These are phyloP conservation scores for Calonectria ilicicola DNA, from an alignment of 2,329 filamentous ascomycete genomes.

Conservation along the genomic window DNA sequence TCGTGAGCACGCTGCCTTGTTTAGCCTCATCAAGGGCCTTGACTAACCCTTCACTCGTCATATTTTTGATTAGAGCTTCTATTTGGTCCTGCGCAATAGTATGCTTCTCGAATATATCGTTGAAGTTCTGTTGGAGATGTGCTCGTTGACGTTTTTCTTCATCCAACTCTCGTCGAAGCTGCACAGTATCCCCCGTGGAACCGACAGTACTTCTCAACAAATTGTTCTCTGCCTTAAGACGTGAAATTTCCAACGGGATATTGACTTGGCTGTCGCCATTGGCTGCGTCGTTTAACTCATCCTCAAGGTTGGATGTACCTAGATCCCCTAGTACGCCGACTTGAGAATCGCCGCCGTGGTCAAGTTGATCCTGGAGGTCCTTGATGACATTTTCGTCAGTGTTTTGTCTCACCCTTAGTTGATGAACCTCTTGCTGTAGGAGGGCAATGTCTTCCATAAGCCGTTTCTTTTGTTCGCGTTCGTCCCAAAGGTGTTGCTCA, in stretches of 20 bases:
- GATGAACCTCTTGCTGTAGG: slow-evolving; percentile 60
- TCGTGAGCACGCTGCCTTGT: slow-evolving; percentile 56
- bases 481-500: slow-evolving; percentile 56
- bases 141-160: slow-evolving; percentile 63
- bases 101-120: slow-evolving; percentile 69
- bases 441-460: slow-evolving; percentile 59
- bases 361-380: slow-evolving; percentile 71
- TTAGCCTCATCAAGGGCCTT: slow-evolving; percentile 48
- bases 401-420: slow-evolving; percentile 59
- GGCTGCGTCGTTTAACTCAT: slow-evolving; percentile 67
- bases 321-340: slow-evolving; percentile 32
- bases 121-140: slow-evolving; percentile 65
- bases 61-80: slow-evolving; percentile 63
- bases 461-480: slow-evolving; percentile 59
- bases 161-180: slow-evolving; percentile 68
- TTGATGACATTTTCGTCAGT: slow-evolving; percentile 66
- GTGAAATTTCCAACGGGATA: slow-evolving; percentile 65
- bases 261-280: slow-evolving; percentile 53
- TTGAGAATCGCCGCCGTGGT: slow-evolving; percentile 47
- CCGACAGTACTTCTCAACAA: slow-evolving; percentile 67
- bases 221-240: slow-evolving; percentile 72
- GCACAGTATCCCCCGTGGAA: slow-evolving; percentile 65
- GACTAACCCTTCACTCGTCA: slow-evolving; percentile 69
- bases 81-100: slow-evolving; percentile 69
- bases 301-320: slow-evolving; percentile 63